Percentiles rank a stretch among this genome's conserved stretches.
These are phyloP conservation scores for Rhizoctonia solani DNA, from an alignment of 1,284 basidiomycete species.

Conservation along the genomic window DNA sequence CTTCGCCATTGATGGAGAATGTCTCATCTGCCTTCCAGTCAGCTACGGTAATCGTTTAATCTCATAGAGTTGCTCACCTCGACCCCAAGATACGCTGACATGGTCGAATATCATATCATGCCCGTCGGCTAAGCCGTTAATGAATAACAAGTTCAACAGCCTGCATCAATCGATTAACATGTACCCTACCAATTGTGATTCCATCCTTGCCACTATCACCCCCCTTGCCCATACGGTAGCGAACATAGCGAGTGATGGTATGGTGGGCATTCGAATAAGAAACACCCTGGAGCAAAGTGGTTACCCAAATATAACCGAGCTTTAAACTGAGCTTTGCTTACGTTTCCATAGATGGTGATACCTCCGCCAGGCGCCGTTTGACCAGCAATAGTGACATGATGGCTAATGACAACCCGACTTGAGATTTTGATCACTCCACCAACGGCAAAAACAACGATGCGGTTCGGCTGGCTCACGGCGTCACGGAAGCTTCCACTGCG, in stretches of 20 bases:
- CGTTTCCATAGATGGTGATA: slow-evolving; percentile 46
- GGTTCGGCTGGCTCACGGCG: slow-evolving; percentile 46
- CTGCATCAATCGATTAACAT: background rate
- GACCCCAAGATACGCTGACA: slow-evolving; percentile 49
- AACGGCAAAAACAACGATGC: slow-evolving; percentile 48
- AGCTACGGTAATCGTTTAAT: background rate
- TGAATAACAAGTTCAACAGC: background rate
- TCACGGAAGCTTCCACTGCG: slow-evolving; percentile 47
- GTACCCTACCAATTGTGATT: slow-evolving; percentile 6
- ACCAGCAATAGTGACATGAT: slow-evolving; percentile 45
- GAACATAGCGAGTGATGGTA: slow-evolving; percentile 49
- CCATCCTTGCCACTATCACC: slow-evolving; percentile 48
- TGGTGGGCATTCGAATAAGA: slow-evolving; percentile 42
- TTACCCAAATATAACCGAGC: no score
- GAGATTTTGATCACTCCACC: slow-evolving; percentile 48
- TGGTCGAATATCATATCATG: slow-evolving; percentile 50
- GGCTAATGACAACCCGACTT: slow-evolving; percentile 45
- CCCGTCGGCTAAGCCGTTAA: slow-evolving; percentile 46
- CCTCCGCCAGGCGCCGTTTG: slow-evolving; percentile 45
- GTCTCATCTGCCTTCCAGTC: slow-evolving; percentile 43
- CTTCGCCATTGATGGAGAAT: slow-evolving; percentile 49
- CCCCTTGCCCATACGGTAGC: slow-evolving; percentile 47
- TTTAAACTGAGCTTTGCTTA: background rate
- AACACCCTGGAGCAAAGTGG: no score
- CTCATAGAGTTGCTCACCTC: slow-evolving; percentile 26